Evolutionary conservation across 768 basidiomycete genomes (phyloP).

Genomic region (Tubosaeta sp.): DNA sequence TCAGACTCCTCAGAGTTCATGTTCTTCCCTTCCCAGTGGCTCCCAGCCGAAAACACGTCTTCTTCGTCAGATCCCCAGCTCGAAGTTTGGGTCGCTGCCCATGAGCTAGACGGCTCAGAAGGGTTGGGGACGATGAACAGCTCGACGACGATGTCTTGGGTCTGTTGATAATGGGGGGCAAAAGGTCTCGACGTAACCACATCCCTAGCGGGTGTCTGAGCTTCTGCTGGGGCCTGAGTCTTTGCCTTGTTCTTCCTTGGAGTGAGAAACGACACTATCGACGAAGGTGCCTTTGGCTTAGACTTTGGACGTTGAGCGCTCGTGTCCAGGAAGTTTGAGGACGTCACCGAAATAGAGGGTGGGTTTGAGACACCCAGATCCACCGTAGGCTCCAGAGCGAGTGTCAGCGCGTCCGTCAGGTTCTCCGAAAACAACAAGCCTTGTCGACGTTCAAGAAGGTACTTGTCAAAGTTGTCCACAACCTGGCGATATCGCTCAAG

Average conservation of each 20-base stretch:
- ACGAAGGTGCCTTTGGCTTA: constrained; percentile 52
- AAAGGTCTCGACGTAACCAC: constrained; percentile 69
- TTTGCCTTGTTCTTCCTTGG: constrained; percentile 63
- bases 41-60: constrained; percentile 59
- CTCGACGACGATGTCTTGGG: constrained; percentile 64
- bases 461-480: constrained; percentile 79
- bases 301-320: constrained; percentile 41
- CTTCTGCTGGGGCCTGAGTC: constrained; percentile 32
- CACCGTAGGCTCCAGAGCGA: constrained; percentile 61
- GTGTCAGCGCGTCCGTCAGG: constrained; percentile 79
- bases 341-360: constrained; percentile 22
- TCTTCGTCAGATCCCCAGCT: constrained; percentile 62
- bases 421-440: constrained; percentile 91
- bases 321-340: constrained; percentile 28
- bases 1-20: constrained; percentile 16
- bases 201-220: constrained; percentile 43
- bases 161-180: constrained; percentile 78
- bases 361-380: constrained; percentile 31
- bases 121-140: constrained; percentile 63
- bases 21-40: constrained; percentile 38
- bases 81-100: constrained; percentile 53
- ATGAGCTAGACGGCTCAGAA: constrained; percentile 44
- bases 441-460: constrained; percentile 78
- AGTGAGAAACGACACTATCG: constrained; percentile 74
- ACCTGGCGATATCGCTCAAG: constrained; percentile 73